phyloP scores from a whole-genome alignment of 345 rosid genomes.

The Microthlaspi erraticum region DNA sequence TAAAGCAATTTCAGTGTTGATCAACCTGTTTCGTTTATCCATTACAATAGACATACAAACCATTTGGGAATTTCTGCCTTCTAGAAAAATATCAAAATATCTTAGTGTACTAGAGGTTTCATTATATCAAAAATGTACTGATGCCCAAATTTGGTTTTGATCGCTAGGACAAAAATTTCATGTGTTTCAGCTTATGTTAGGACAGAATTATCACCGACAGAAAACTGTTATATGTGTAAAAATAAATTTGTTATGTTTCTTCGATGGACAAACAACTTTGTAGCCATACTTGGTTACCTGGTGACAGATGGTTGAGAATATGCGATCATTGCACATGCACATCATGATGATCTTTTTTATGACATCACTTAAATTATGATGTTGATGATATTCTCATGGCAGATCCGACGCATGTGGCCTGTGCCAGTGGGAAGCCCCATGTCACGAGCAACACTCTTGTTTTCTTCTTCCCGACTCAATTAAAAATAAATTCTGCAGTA shows the following conservation, averaged over 20 bases:
- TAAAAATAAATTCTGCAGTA: constrained; percentile 9
- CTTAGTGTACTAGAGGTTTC: too few relatives aligned
- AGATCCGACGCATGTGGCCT: constrained; percentile 39
- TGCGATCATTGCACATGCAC: constrained; percentile 39
- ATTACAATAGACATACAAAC: too few relatives aligned
- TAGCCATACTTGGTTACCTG: constrained; percentile 31
- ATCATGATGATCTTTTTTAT: constrained; percentile 37
- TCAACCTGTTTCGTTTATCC: too few relatives aligned
- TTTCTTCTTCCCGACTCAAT: constrained; percentile 26
- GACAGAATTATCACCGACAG: constrained; percentile 33
- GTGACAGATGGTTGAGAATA: constrained; percentile 39
- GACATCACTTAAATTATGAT: constrained; percentile 37
- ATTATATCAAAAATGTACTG: background rate
- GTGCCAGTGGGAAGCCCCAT: constrained; percentile 42
- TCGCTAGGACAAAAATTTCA: constrained; percentile 5
- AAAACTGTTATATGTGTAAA: constrained; percentile 19
- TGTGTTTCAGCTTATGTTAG: constrained; percentile 10
- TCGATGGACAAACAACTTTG: constrained; percentile 35
- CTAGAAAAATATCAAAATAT: too few relatives aligned
- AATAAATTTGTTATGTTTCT: constrained; percentile 11
- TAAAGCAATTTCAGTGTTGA: too few relatives aligned
- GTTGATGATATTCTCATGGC: constrained; percentile 40
- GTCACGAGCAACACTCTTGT: constrained; percentile 36
- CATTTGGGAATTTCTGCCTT: too few relatives aligned
- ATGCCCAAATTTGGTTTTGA: constrained; percentile 22